A percentile compares a stretch with the other conserved stretches of the same genome.
These are phyloP conservation scores for Dactylellina haptotyla DNA, from an alignment of 2,329 filamentous ascomycete genomes.

Conservation along the genomic window DNA sequence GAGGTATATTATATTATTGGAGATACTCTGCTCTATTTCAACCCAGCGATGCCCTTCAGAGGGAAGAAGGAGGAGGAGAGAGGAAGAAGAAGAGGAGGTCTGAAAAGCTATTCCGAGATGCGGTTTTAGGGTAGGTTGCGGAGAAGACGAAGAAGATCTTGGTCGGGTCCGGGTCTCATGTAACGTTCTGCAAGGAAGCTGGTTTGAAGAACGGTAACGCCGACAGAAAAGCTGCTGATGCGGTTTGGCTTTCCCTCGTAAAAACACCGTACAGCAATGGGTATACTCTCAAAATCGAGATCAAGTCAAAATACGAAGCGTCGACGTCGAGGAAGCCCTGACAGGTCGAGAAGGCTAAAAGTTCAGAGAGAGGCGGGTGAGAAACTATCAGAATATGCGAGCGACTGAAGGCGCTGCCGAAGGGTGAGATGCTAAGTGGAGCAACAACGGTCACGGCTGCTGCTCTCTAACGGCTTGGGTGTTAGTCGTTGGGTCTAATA, in stretches of 20 bases:
- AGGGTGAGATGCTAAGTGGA: neutral
- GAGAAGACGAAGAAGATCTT: constrained; percentile 37
- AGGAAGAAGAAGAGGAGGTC: neutral
- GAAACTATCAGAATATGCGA: constrained; percentile 14
- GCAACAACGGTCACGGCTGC: too few relatives aligned
- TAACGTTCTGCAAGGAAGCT: constrained; percentile 53
- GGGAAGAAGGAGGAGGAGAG: neutral
- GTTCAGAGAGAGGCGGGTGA: too few relatives aligned
- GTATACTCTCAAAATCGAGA: too few relatives aligned
- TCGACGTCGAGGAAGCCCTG: neutral
- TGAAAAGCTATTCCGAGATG: neutral
- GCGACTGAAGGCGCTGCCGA: constrained; percentile 35
- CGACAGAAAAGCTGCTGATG: constrained; percentile 16
- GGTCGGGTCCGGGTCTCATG: constrained; percentile 46
- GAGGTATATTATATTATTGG: neutral
- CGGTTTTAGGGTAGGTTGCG: constrained; percentile 22
- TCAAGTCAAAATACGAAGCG: too few relatives aligned
- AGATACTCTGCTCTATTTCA: neutral
- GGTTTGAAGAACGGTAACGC: constrained; percentile 44
- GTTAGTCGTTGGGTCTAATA: constrained; percentile 14
- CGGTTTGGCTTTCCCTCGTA: too few relatives aligned
- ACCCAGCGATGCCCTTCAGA: neutral
- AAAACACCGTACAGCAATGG: too few relatives aligned
- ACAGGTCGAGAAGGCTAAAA: too few relatives aligned
- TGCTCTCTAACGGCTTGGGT: neutral